These are phyloP conservation scores for Lentinula lateritia DNA, from an alignment of 768 basidiomycete species.

Conservation along the genomic window DNA sequence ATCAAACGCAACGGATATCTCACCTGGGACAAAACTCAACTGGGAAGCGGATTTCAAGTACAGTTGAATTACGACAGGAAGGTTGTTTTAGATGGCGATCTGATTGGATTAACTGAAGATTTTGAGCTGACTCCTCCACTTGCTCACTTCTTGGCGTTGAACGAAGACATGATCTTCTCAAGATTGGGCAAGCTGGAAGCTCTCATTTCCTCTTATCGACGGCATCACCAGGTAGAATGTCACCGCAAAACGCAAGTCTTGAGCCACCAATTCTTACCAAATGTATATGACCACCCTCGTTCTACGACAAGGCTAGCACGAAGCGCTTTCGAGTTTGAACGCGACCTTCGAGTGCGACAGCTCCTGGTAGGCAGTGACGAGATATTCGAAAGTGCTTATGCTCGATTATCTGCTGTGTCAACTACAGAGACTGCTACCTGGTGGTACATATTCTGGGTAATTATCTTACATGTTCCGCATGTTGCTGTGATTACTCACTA, in stretches of 20 bases:
- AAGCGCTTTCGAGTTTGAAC: slow-evolving; percentile 42
- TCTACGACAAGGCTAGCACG: slow-evolving; percentile 37
- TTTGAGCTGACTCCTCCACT: slow-evolving; percentile 58
- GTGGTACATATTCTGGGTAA: slow-evolving; percentile 81
- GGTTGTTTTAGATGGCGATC: slow-evolving; percentile 40
- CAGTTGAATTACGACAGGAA: slow-evolving; percentile 50
- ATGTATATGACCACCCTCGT: slow-evolving; percentile 54
- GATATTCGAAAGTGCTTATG: slow-evolving; percentile 45
- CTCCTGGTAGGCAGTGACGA: slow-evolving; percentile 40
- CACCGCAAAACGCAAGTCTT: slow-evolving; percentile 48
- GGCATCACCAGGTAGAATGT: slow-evolving; percentile 41
- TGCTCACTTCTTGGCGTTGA: slow-evolving; percentile 57
- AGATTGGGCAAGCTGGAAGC: slow-evolving; percentile 39
- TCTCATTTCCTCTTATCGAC: slow-evolving; percentile 45
- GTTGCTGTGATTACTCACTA: neutral
- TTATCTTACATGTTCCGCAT: slow-evolving; percentile 11
- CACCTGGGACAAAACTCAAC: slow-evolving; percentile 43
- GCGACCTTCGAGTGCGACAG: slow-evolving; percentile 48
- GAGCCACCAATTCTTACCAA: slow-evolving; percentile 56
- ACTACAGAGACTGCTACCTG: slow-evolving; percentile 47
- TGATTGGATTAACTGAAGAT: slow-evolving; percentile 62
- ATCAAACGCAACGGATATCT: slow-evolving; percentile 51
- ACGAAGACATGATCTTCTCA: slow-evolving; percentile 42
- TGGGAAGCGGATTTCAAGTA: slow-evolving; percentile 68
- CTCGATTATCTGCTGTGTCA: slow-evolving; percentile 47